Evolutionary conservation across 306 rosid genomes (phyloP), one percentile per base, ranked within the genome.

Genomic region (Citrullus colocynthis): DNA sequence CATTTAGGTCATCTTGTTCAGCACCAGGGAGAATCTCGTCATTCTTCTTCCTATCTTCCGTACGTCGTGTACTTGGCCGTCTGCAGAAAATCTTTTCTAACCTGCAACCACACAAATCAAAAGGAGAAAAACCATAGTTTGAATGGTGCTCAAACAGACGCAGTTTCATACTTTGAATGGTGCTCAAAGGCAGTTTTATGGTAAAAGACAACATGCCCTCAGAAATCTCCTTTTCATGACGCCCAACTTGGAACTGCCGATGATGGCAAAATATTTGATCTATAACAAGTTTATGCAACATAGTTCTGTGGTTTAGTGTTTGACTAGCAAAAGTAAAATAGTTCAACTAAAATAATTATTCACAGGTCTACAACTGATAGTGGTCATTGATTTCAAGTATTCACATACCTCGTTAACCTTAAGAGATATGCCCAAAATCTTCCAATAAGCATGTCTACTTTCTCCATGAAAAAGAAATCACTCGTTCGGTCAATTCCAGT

Each of bases 401-500:
- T 20, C 28, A 67, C 90, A 81, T 82, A 90, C 97, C 89, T 85
- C 16, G 93, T 86, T 82, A 84, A 0, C 77, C 86, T 83, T 77
- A 90, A 79, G 79, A 95, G 75, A 88, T 87, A 90, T 67, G 86
- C 84, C 98, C 98, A 95, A 16, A 91, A 73, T 21, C 90, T 88
- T 78, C 83, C 89, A 88, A 95, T 88, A 79, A 92, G 86, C 88
- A 90, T 87, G 88, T 95, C 96, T 87, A 95, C 82, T 87, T 95
- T 95, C 96, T 90, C 97, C 97, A 92, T 81, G 86, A 89, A 61
- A 88, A 95, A 95, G 87, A 64, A 92, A 80, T 92, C 89, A n/a
- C 88, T 80, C 20, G 97, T 95, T 84, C 77, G 83, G 79, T 95
- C 98, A 71, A 90, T 81, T 75, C 99, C 99, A 51, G 92, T 89